These are phyloP conservation scores for Pichia sporocuriosa DNA, from an alignment of 805 yeast species.

Conservation along the genomic window DNA sequence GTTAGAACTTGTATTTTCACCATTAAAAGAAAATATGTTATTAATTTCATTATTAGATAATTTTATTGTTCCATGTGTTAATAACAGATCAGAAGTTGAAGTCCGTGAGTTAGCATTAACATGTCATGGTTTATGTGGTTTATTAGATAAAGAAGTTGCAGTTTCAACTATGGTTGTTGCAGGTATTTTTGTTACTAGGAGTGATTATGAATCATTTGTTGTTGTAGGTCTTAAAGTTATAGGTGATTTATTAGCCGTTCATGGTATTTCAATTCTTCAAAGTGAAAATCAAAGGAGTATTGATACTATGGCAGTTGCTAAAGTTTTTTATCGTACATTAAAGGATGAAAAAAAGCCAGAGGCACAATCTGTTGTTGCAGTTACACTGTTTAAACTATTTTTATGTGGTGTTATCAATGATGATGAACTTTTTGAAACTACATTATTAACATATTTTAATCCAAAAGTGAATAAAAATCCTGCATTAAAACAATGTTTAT, in stretches of 20 bases:
- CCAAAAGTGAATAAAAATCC: constrained; percentile 58
- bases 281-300: constrained; percentile 45
- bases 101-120: constrained; percentile 61
- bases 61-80: constrained; percentile 74
- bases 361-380: constrained; percentile 76
- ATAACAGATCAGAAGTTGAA: constrained; percentile 41
- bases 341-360: constrained; percentile 50
- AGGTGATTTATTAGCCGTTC: constrained; percentile 70
- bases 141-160: constrained; percentile 63
- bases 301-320: constrained; percentile 59
- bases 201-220: constrained; percentile 56
- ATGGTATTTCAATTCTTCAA: constrained; percentile 65
- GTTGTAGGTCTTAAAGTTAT: constrained; percentile 61
- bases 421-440: constrained; percentile 62
- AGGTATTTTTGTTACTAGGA: constrained; percentile 56
- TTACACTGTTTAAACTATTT: constrained; percentile 76
- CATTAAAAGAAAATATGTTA: constrained; percentile 57
- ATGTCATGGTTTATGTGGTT: constrained; percentile 74
- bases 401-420: constrained; percentile 70
- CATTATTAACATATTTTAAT: constrained; percentile 69
- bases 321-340: constrained; percentile 61
- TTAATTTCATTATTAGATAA: constrained; percentile 65
- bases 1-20: constrained; percentile 59
- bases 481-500: constrained; percentile 66
- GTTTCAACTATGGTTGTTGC: constrained; percentile 53